These are phyloP conservation scores for Hanseniaspora lachancei DNA, from an alignment of 805 yeast species.

Conservation along the genomic window DNA sequence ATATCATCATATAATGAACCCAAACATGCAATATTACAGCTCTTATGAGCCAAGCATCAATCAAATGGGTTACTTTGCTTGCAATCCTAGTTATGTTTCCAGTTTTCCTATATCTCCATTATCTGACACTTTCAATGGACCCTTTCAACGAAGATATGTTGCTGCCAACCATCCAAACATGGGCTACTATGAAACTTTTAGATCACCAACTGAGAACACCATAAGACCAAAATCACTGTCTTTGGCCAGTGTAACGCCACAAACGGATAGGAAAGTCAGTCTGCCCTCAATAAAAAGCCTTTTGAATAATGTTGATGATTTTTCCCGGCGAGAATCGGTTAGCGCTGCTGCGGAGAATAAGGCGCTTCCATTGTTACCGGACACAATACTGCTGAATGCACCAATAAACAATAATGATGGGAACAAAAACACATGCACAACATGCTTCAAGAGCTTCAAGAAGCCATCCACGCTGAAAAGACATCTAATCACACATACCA, in stretches of 20 bases:
- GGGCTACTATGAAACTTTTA: neutral
- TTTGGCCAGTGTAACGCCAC: neutral
- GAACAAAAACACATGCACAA: neutral
- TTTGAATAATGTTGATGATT: neutral
- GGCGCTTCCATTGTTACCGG: neutral
- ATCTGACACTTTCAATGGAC: neutral
- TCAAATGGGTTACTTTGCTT: neutral
- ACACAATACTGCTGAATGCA: neutral
- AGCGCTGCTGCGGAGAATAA: neutral
- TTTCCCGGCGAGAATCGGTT: neutral
- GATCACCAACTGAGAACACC: neutral
- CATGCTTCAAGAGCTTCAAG: constrained; percentile 75
- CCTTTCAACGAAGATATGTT: neutral
- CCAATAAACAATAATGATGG: neutral
- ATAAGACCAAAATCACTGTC: neutral
- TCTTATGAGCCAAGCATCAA: neutral
- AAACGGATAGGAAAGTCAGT: neutral
- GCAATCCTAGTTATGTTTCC: neutral
- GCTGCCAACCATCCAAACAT: neutral
- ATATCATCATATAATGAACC: neutral
- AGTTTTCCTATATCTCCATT: neutral
- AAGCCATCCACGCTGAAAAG: constrained; percentile 87
- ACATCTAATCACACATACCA: constrained; percentile 80
- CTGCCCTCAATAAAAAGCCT: constrained; percentile 2
- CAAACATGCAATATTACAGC: neutral